Conservation (phyloP, 768 basidiomycete species). For the Boletus reticuloceps region DNA sequence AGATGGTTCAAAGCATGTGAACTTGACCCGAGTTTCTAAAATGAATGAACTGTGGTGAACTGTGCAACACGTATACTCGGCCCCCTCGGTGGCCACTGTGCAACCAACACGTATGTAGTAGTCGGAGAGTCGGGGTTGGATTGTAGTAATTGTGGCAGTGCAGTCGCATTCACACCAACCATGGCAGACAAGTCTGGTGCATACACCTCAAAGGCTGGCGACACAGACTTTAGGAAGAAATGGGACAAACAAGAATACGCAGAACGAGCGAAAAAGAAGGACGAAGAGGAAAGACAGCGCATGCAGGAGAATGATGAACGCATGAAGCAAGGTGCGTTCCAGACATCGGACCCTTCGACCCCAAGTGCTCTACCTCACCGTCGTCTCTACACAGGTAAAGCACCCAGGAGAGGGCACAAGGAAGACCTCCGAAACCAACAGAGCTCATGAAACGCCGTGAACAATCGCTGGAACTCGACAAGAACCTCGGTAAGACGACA, state of each 20-base stretch:
- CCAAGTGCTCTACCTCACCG: neutral
- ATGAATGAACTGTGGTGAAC: neutral
- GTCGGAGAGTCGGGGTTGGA: neutral
- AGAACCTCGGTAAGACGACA: conserved; percentile 93
- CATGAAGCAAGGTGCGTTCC: conserved; percentile 68
- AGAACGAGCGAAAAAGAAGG: conserved; percentile 79
- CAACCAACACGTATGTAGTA: neutral
- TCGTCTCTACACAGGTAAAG: conserved; percentile 61
- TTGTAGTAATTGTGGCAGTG: neutral
- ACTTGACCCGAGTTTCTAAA: too few relatives aligned
- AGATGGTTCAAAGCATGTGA: conserved; percentile 3
- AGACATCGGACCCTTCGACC: neutral
- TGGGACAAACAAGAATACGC: conserved; percentile 95
- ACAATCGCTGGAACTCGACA: conserved; percentile 81
- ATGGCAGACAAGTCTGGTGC: conserved; percentile 36
- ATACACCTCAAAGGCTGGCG: conserved; percentile 40
- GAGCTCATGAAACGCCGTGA: conserved; percentile 91
- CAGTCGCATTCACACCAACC: neutral
- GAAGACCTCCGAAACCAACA: conserved; percentile 88
- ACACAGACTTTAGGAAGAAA: conserved; percentile 82
- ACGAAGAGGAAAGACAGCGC: conserved; percentile 73
- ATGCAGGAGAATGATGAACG: conserved; percentile 86
- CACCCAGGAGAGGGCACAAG: conserved; percentile 58
- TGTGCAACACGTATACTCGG: too few relatives aligned
- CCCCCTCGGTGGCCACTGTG: too few relatives aligned